A percentile compares a stretch with the other conserved stretches of the same genome.
These are phyloP conservation scores for Macroventuria anomochaeta DNA, from an alignment of 2,329 filamentous ascomycete species.

Conservation along the genomic window DNA sequence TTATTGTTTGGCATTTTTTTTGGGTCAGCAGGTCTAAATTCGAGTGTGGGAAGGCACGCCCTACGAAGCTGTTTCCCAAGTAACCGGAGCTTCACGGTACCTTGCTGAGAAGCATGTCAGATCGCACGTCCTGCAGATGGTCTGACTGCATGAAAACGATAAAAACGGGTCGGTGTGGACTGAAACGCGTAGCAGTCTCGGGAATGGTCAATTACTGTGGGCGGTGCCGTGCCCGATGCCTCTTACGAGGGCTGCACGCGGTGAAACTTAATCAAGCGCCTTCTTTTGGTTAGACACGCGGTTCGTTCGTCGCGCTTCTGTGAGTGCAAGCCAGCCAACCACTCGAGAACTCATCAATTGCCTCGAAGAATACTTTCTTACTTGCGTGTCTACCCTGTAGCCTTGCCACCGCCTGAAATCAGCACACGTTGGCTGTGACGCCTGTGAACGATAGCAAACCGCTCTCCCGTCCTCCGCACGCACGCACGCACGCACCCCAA, in stretches of 20 bases:
- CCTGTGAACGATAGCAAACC: constrained; percentile 14
- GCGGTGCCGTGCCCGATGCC: constrained; percentile 16
- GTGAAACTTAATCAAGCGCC: constrained; percentile 20
- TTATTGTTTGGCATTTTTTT: no score
- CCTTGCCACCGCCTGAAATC: neutral
- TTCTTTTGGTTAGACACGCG: constrained; percentile 28
- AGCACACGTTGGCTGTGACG: constrained; percentile 9
- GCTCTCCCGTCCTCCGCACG: constrained; percentile 22
- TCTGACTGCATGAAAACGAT: constrained; percentile 21
- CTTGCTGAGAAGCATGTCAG: constrained; percentile 15
- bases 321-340: constrained; percentile 22
- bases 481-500: constrained; percentile 13
- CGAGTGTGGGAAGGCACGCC: neutral
- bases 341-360: constrained; percentile 26
- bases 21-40: neutral
- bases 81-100: constrained; percentile 13
- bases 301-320: constrained; percentile 25
- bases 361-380: constrained; percentile 19
- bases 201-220: constrained; percentile 12
- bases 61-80: constrained; percentile 8
- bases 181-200: constrained; percentile 20
- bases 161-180: constrained; percentile 17
- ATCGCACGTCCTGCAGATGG: constrained; percentile 5
- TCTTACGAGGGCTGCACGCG: constrained; percentile 20
- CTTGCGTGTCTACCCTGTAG: neutral